Conservation (phyloP, 176 grass and related monocot species). For the Themeda triandra region DNA sequence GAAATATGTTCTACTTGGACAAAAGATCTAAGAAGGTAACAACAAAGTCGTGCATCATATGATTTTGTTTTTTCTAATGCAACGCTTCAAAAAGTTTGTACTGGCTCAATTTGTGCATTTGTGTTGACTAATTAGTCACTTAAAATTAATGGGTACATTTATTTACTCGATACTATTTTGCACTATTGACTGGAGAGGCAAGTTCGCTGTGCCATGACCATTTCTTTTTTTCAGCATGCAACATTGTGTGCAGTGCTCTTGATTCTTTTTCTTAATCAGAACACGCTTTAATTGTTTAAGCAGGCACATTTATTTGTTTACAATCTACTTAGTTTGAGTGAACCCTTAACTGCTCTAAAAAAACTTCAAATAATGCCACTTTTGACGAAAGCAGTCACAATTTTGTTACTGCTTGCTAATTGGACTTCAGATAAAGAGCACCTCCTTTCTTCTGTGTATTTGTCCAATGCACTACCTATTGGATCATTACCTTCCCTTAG, state of each 20-base stretch:
- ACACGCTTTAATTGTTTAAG: background rate
- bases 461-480: background rate
- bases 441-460: background rate
- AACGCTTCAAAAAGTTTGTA: background rate
- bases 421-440: background rate
- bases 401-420: conserved; percentile 1
- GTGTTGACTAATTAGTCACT: background rate
- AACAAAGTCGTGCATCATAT: conserved; percentile 4
- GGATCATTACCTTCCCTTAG: background rate
- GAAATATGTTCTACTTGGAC: conserved; percentile 65
- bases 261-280: background rate
- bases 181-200: background rate
- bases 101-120: background rate
- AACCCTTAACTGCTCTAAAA: conserved; percentile 1
- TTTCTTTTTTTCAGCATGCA: background rate
- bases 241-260: background rate
- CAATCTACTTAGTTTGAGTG: background rate
- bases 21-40: conserved; percentile 83
- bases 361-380: background rate
- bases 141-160: background rate
- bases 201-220: background rate
- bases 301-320: background rate
- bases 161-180: conserved; percentile 10
- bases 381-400: background rate
- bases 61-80: conserved; percentile 8